A percentile compares a stretch with the other conserved stretches of the same genome.
Evolutionary conservation across 2,329 filamentous ascomycete species (phyloP).

Genomic region (Phaeosphaeria sp.): DNA sequence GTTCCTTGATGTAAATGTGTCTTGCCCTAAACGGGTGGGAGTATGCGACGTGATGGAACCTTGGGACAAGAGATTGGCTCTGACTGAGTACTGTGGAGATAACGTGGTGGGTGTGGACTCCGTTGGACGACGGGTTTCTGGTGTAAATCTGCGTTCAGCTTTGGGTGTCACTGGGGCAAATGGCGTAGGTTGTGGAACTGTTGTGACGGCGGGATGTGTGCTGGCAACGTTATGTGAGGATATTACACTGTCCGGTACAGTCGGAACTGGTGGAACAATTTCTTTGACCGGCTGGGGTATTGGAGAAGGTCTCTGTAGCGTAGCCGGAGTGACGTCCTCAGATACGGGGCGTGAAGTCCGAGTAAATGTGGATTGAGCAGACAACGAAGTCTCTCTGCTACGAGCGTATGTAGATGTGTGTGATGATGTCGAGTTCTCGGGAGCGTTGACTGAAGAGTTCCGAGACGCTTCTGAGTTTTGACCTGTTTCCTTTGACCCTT

Average conservation of each 20-base stretch:
- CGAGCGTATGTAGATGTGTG: background rate
- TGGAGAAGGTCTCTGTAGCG: conserved; percentile 3
- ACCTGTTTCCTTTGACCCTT: conserved; percentile 14
- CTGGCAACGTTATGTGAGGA: background rate
- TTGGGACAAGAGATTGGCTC: conserved; percentile 7
- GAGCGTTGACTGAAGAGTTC: conserved; percentile 10
- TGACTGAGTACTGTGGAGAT: conserved; percentile 7
- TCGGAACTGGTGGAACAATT: no score
- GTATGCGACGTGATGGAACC: conserved; percentile 10
- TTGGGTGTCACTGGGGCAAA: background rate
- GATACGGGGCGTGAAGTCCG: background rate
- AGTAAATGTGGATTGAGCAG: conserved; percentile 1
- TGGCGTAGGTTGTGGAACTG: background rate
- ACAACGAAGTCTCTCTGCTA: conserved; percentile 2
- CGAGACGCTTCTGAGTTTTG: conserved; percentile 9
- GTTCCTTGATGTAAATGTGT: conserved; percentile 1
- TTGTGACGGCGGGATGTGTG: background rate
- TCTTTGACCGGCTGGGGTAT: background rate
- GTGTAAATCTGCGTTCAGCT: background rate
- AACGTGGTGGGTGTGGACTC: background rate
- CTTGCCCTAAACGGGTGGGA: background rate
- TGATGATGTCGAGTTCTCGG: conserved; percentile 10
- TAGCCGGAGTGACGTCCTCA: background rate
- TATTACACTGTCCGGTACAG: background rate
- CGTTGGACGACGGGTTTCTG: background rate